Evolutionary conservation across 331 rosid genomes (phyloP).

Genomic region (Erythrophleum ivorense): DNA sequence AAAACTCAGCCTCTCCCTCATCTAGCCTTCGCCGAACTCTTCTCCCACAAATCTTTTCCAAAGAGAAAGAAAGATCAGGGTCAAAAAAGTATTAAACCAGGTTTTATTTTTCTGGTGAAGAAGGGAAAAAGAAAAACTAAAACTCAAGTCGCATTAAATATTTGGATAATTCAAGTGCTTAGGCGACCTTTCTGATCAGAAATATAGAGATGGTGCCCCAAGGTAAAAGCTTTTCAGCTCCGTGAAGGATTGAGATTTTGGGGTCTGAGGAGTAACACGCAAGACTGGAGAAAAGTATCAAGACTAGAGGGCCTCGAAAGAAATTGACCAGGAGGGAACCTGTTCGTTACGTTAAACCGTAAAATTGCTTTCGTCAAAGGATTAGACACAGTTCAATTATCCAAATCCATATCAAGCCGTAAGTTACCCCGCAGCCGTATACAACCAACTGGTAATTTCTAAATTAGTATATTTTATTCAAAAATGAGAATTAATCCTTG

Average conservation of each 20-base stretch:
- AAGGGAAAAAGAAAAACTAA: neutral
- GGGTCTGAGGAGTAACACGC: neutral
- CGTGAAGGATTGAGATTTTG: neutral
- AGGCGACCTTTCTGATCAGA: neutral
- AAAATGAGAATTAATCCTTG: too few relatives aligned
- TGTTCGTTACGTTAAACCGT: slow-evolving; percentile 40
- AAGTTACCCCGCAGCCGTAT: neutral
- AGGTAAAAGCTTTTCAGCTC: slow-evolving; percentile 17
- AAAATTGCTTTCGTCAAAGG: neutral
- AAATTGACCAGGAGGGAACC: slow-evolving; percentile 34
- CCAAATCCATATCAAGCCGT: neutral
- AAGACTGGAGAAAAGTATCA: slow-evolving; percentile 26
- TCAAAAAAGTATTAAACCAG: neutral
- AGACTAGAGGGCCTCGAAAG: slow-evolving; percentile 23
- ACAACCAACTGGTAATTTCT: neutral
- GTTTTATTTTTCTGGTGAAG: neutral
- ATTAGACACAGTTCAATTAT: neutral
- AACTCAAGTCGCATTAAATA: slow-evolving; percentile 25
- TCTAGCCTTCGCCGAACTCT: slow-evolving; percentile 39
- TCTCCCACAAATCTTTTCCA: neutral
- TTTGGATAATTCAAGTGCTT: neutral
- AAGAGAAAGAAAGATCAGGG: slow-evolving; percentile 11
- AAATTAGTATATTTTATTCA: neutral
- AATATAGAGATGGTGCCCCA: slow-evolving; percentile 1
- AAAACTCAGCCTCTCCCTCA: slow-evolving; percentile 58